Evolutionary conservation across 192 early-diverging fungal species (phyloP), one percentile per base, ranked within the genome.

Genomic region (Umbelopsis ramanniana): DNA sequence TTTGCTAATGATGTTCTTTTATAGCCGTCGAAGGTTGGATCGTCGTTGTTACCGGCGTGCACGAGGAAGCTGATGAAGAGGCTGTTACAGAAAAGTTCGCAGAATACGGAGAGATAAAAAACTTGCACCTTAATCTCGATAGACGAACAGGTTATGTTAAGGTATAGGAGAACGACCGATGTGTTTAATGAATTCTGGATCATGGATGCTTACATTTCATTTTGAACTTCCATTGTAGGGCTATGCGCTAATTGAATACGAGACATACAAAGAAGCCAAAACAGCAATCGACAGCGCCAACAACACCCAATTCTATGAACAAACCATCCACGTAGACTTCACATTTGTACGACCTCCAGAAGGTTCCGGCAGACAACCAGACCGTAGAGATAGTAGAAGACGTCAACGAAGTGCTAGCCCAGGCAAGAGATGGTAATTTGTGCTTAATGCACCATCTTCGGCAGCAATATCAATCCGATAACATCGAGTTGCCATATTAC

Each of bases 31-130:
- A 98, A 75, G 97, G 97, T 38, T 98, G 97, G 97, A 95, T 98
- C 46, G 79, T 98, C 6, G 77, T 98, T n/a, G 90, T 93, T 11
- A 95, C 94, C 0, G 94, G 93, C 38, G 84, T 98, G 22, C 95
- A 98, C 80, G 96, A 98, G 78, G 97, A 98, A 79, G 91, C 95
- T 11, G 92, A 89, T 26, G 97, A 97, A 72, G 97, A 98, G 21
- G 92, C 93, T 52, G 76, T 98, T 60, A 87, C 78, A 70, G 94
- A 98, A 76, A 85, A 88, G 69, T 97, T 96, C 72, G 86, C 89
- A 24, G 96, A 97, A 53, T 97, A 83, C 84, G 97, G 97, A n/a
- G 88, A 87, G 21, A 89, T 96, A 57, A 94, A 95, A 79, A 92
- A 93, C 78, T 46, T 98, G 53, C 95, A 97, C 66, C 79, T 98